phyloP scores from a whole-genome alignment of 139 green algal genomes.

The Volvox africanus region DNA sequence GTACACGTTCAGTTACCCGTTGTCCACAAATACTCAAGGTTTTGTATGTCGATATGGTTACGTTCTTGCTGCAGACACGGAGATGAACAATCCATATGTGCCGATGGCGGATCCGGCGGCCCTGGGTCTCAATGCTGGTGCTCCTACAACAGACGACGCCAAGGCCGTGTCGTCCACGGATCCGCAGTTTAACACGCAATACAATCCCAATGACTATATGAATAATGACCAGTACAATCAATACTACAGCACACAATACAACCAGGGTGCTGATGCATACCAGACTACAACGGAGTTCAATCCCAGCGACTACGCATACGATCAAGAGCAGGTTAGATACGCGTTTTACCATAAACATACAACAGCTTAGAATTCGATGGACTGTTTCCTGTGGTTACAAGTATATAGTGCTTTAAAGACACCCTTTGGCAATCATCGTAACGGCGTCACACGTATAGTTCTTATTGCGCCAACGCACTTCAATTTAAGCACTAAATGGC shows the following conservation, averaged over 20 bases:
- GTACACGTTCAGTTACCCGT: too few species aligned
- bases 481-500: too few species aligned
- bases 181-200: conserved; percentile 3
- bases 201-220: conserved; percentile 39
- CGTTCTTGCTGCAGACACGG: conserved; percentile 9
- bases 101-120: conserved; percentile 28
- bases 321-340: conserved; percentile 29
- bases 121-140: not conserved
- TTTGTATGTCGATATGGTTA: too few species aligned
- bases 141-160: not conserved
- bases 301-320: conserved; percentile 24
- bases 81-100: conserved; percentile 48
- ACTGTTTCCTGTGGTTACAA: too few species aligned
- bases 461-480: too few species aligned
- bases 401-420: too few species aligned
- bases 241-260: conserved; percentile 33
- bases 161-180: not conserved
- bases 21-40: too few species aligned
- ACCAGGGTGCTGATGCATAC: conserved; percentile 28
- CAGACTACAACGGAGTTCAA: conserved; percentile 44
- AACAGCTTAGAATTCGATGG: too few species aligned
- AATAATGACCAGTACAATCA: conserved; percentile 43
- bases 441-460: too few species aligned
- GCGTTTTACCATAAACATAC: not conserved
- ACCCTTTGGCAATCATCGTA: too few species aligned